These are phyloP conservation scores for Debaryomyces sp. DNA, from an alignment of 1,139 yeast species.

Conservation along the genomic window DNA sequence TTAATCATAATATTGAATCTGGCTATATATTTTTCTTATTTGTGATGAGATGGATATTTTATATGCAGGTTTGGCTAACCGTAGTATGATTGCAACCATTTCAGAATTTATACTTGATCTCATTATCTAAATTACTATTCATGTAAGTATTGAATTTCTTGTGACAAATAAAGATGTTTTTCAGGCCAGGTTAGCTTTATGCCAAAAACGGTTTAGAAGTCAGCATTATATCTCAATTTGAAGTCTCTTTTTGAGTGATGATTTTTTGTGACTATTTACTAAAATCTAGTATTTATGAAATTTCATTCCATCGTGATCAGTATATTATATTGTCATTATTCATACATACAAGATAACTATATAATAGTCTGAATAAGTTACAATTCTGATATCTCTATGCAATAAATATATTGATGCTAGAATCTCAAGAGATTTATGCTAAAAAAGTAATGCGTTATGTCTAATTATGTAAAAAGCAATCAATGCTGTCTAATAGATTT, in stretches of 20 bases:
- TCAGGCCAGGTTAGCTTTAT: too few relatives aligned
- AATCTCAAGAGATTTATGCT: background rate
- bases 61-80: background rate
- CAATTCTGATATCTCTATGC: background rate
- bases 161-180: too few relatives aligned
- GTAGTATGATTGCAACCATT: background rate
- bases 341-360: too few relatives aligned
- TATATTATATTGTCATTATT: too few relatives aligned
- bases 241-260: too few relatives aligned
- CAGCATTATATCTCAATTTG: too few relatives aligned
- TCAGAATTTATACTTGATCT: background rate
- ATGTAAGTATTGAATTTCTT: too few relatives aligned
- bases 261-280: background rate
- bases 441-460: background rate
- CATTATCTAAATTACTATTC: too few relatives aligned
- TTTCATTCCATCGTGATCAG: too few relatives aligned
- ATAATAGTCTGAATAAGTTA: background rate
- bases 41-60: background rate
- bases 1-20: background rate
- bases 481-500: background rate
- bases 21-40: background rate
- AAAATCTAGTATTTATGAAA: background rate
- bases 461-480: background rate
- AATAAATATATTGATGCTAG: background rate
- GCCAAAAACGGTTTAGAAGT: too few relatives aligned